Evolutionary conservation across 2,329 filamentous ascomycete genomes (phyloP).

Genomic region (Trichophaea hybrida): DNA sequence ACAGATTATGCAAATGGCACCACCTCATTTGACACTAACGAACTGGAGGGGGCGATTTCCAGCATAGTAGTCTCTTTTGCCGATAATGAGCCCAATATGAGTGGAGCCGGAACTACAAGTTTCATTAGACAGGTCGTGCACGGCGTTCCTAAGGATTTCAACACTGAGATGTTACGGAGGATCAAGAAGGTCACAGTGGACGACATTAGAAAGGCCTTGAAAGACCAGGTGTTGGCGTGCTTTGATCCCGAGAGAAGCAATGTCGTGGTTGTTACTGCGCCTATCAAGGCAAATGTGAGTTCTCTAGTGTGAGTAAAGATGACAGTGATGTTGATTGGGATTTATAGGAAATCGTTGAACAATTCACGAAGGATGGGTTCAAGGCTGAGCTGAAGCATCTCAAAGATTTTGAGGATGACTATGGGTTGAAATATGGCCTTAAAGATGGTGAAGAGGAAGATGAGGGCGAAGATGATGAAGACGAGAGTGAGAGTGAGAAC

Average conservation of each 20-base stretch:
- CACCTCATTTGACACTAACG: slow-evolving; percentile 58
- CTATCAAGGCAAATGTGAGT: slow-evolving; percentile 69
- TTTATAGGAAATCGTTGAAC: slow-evolving; percentile 54
- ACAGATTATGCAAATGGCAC: slow-evolving; percentile 56
- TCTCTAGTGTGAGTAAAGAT: slow-evolving; percentile 13
- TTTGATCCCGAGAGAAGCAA: slow-evolving; percentile 73
- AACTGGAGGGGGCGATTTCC: slow-evolving; percentile 80
- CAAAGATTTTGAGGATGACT: slow-evolving; percentile 74
- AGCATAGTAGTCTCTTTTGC: slow-evolving; percentile 76
- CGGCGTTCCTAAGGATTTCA: slow-evolving; percentile 62
- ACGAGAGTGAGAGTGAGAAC: slow-evolving; percentile 5
- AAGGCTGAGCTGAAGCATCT: slow-evolving; percentile 59
- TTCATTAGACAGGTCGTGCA: slow-evolving; percentile 71
- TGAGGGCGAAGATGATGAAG: slow-evolving; percentile 31
- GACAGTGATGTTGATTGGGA: slow-evolving; percentile 18
- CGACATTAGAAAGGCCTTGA: slow-evolving; percentile 61
- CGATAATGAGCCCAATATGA: slow-evolving; percentile 76
- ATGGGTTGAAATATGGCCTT: slow-evolving; percentile 51
- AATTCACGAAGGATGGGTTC: slow-evolving; percentile 64
- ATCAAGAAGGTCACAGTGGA: slow-evolving; percentile 63
- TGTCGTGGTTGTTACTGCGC: slow-evolving; percentile 74
- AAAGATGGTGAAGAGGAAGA: slow-evolving; percentile 49
- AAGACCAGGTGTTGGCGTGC: slow-evolving; percentile 59
- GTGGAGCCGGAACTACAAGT: slow-evolving; percentile 64
- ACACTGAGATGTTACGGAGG: slow-evolving; percentile 57